phyloP scores from a whole-genome alignment of 805 yeast genomes.

The Saturnispora sekii region DNA sequence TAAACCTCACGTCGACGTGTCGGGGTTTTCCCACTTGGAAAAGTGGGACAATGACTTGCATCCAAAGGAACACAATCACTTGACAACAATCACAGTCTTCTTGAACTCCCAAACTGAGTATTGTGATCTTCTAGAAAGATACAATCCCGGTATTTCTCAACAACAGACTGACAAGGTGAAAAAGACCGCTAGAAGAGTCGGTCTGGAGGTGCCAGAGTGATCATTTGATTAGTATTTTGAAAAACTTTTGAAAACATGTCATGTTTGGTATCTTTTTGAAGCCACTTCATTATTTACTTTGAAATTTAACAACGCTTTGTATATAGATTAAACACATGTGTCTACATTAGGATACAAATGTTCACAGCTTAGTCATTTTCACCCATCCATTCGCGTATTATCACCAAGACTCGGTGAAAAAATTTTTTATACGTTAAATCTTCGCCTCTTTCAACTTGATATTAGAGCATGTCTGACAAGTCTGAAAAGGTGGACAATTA shows the following conservation, averaged over 20 bases:
- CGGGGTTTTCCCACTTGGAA: slow-evolving; percentile 22
- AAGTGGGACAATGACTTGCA: slow-evolving; percentile 14
- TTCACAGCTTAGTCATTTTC: background rate
- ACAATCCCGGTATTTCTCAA: slow-evolving; percentile 76
- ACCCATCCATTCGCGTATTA: background rate
- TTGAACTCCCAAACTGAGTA: slow-evolving; percentile 67
- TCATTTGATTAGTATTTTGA: background rate
- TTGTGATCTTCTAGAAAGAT: slow-evolving; percentile 69
- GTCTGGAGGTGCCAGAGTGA: slow-evolving; percentile 55
- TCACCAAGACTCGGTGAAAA: background rate
- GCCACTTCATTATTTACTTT: background rate
- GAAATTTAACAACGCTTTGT: background rate
- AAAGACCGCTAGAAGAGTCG: slow-evolving; percentile 82
- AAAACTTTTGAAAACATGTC: background rate
- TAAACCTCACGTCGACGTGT: slow-evolving; percentile 21
- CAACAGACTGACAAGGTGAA: slow-evolving; percentile 69
- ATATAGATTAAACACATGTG: background rate
- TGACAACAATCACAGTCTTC: slow-evolving; percentile 52
- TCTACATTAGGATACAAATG: too few relatives aligned
- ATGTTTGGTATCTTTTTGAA: slow-evolving; percentile 3
- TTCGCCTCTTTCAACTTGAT: too few relatives aligned
- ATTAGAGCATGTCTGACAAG: slow-evolving; percentile 7
- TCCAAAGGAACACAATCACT: slow-evolving; percentile 28
- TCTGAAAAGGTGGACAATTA: slow-evolving; percentile 42
- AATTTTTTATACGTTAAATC: background rate